Evolutionary conservation across 2,329 filamentous ascomycete species (phyloP), one percentile per base, ranked within the genome.

Genomic region (Chaetomium sp.): DNA sequence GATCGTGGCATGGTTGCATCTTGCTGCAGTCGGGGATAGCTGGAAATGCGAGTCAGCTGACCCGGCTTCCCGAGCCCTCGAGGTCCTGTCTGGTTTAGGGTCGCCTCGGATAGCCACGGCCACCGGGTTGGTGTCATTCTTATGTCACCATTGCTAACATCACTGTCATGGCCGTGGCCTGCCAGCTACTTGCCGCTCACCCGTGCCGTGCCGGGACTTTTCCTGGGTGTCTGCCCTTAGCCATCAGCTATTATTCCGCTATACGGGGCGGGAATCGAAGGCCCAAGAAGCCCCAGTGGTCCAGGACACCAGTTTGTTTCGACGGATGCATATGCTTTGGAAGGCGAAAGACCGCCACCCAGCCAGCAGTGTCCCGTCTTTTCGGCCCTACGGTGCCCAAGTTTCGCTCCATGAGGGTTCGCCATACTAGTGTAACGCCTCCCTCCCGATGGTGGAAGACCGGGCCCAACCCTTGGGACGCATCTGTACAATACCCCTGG

Each of bases 11-110:
- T 66, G 59, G 62, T 61, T 66, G 53, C 60, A 64, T 66, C 59
- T 64, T 57, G 65, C 53, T 62, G 49, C 53, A 42, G 42, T 62
- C 60, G 59, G 53, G 61, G 56, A 49, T 65, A 62, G 42, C 49
- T 51, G 63, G 54, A 56, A 38, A 49, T 23, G 31, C n/a, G 19
- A 53, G 66, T 70, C 68, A 70, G 67, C 68, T 70, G 68, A 68
- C 33, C 57, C 19, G 25, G 25, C 27, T 53, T n/a, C 62, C 60
- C 45, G 58, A 29, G 47, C 35, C 33, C 38, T 55, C 25, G 4
- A 23, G 35, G 47, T 42, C 51, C 51, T 53, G 50, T 8, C n/a
- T n/a, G 51, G 45, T 38, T 21, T 38, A 35, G 27, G 29, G 29
- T 33, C 47, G 31, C 21, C 25, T 33, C 25, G 23, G 38, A 49